Evolutionary conservation across 441 rosid species (phyloP).

Genomic region (Brassica hybrid): DNA sequence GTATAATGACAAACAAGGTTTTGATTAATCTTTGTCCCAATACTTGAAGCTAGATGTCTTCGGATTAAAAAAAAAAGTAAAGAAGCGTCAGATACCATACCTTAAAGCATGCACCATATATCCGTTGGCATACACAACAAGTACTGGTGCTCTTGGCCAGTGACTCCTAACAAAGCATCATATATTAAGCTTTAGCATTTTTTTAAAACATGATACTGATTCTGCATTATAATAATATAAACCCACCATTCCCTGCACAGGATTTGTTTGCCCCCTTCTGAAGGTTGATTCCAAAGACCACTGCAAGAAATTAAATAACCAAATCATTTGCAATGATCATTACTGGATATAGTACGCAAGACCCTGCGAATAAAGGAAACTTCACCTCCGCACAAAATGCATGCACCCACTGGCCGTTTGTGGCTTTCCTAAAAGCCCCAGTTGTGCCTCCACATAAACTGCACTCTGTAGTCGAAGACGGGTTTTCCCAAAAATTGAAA

Average conservation of each 20-base stretch:
- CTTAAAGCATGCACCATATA: slow-evolving; percentile 80
- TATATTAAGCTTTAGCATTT: slow-evolving; percentile 29
- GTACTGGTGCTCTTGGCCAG: slow-evolving; percentile 54
- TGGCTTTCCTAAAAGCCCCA: slow-evolving; percentile 95
- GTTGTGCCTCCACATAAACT: slow-evolving; percentile 87
- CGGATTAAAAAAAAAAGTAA: slow-evolving; percentile 5
- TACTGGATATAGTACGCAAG: slow-evolving; percentile 15
- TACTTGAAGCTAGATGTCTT: slow-evolving; percentile 21
- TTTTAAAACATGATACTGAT: slow-evolving; percentile 9
- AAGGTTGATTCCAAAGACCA: slow-evolving; percentile 94
- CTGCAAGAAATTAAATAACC: slow-evolving; percentile 50
- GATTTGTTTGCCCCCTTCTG: slow-evolving; percentile 95
- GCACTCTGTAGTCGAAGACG: no score
- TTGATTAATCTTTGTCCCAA: no score
- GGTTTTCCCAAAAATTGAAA: no score
- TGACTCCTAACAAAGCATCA: slow-evolving; percentile 60
- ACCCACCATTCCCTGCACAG: slow-evolving; percentile 93
- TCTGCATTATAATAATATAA: slow-evolving; percentile 30
- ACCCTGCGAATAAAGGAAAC: slow-evolving; percentile 21
- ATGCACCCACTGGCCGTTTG: slow-evolving; percentile 86
- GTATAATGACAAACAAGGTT: no score
- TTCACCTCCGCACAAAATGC: slow-evolving; percentile 99
- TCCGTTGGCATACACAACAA: no score
- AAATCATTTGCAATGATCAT: slow-evolving; percentile 25
- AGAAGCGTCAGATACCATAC: slow-evolving; percentile 45